A percentile compares a stretch with the other conserved stretches of the same genome.
Conservation (phyloP, 169 alveolate genomes). For the Plasmodium billcollinsi region DNA sequence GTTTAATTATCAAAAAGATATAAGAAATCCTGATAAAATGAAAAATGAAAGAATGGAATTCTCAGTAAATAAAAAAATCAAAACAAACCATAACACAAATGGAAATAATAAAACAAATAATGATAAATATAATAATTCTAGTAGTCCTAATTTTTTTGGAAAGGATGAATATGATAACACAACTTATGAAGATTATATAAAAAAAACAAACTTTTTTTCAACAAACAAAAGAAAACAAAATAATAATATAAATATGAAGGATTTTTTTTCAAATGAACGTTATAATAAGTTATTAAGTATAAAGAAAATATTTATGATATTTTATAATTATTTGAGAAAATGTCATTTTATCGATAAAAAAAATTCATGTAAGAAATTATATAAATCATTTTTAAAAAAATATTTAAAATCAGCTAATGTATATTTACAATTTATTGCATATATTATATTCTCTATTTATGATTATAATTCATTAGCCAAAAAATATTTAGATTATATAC, state of each 20-base stretch:
- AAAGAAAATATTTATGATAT: constrained; percentile 37
- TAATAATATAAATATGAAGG: constrained; percentile 4
- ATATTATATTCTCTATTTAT: constrained; percentile 54
- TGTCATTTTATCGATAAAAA: constrained; percentile 23
- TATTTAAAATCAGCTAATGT: constrained; percentile 56
- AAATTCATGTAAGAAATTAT: constrained; percentile 27
- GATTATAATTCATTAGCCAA: constrained; percentile 36
- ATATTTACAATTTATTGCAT: constrained; percentile 49
- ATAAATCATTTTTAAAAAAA: constrained; percentile 36
- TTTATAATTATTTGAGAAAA: constrained; percentile 35
- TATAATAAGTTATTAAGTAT: constrained; percentile 11
- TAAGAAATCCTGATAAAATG: no score
- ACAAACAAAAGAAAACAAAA: not conserved
- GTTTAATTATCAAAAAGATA: not conserved
- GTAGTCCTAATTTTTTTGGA: not conserved
- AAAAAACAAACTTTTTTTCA: no score
- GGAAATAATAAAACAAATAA: not conserved
- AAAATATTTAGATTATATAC: constrained; percentile 51
- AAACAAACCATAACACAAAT: constrained; percentile 21
- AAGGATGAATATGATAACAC: not conserved
- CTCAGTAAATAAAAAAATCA: constrained; percentile 20
- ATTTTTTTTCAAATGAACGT: not conserved
- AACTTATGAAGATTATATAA: no score
- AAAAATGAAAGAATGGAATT: not conserved
- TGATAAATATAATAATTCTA: not conserved